Evolutionary conservation across 2,329 filamentous ascomycete species (phyloP), one percentile per base, ranked within the genome.

Genomic region (Monilinia polystroma): DNA sequence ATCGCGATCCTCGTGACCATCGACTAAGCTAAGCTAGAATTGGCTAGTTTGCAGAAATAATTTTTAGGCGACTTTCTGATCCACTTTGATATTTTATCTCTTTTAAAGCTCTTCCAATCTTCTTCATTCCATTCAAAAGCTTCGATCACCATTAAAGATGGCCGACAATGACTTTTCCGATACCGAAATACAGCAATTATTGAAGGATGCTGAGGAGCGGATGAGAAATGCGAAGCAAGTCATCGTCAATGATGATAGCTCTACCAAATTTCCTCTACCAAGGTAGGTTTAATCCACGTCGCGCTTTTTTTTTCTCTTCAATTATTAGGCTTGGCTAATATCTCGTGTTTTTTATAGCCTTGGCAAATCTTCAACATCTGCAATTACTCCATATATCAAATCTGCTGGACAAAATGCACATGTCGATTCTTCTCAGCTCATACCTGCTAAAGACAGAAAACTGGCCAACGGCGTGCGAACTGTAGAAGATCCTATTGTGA

Each of bases 151-250:
- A 62, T 38, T 18, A 51, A 71, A 41, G 49, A 76, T 75, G 72
- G 70, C 71, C 20, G 74, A 75, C 53, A 79, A 81, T 63, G 81
- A 83, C 64, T 78, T 90, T 69, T 85, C 83, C 49, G 87, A 90
- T 75, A 83, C 86, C 70, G 84, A 89, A 74, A 84, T 91, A 62
- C 83, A 86, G 64, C 79, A 84, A 74, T 80, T 91, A 66, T 82
- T 91, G 63, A 81, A 82, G 64, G 83, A 89, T 77, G 88, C 89
- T 66, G 86, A 90, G 73, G 76, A 78, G 68, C 82, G 88, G 69
- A 78, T 90, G 67, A 74, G 77, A 79, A 72, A 79, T 79, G 69
- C 75, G 77, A 72, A 67, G 64, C 51, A 45, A 67, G 66, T 64
- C 18, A 55, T 66, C 65, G n/a, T 56, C 5, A 56, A 38, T 51